A percentile compares a stretch with the other conserved stretches of the same genome.
Evolutionary conservation across 192 early-diverging fungal genomes (phyloP).

Genomic region (Linderina pennispora): DNA sequence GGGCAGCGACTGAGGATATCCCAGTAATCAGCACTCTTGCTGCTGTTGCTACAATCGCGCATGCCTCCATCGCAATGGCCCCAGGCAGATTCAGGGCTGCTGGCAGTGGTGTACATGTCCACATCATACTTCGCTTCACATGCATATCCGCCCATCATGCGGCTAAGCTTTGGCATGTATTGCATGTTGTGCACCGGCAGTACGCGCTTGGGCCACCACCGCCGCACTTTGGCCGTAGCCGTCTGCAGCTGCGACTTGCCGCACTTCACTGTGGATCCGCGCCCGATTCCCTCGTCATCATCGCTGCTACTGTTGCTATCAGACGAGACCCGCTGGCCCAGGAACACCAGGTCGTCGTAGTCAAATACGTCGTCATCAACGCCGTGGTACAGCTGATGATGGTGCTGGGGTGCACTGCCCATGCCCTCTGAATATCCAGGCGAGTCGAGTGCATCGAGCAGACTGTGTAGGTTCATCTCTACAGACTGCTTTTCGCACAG

Average conservation of each 20-base stretch:
- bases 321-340: conserved; percentile 2
- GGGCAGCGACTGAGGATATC: conserved; percentile 34
- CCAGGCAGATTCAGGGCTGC: no score
- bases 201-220: conserved; percentile 38
- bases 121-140: no score
- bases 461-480: no score
- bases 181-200: conserved; percentile 42
- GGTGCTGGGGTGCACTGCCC: neutral
- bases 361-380: conserved; percentile 6
- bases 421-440: neutral
- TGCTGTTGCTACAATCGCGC: conserved; percentile 1
- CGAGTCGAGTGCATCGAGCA: neutral
- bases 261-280: neutral
- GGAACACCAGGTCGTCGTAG: conserved; percentile 32
- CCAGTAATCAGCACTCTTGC: conserved; percentile 25
- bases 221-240: conserved; percentile 2
- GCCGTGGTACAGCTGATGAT: neutral
- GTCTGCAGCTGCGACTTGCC: neutral
- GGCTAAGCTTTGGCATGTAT: conserved; percentile 41
- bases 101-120: no score
- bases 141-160: no score
- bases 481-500: no score
- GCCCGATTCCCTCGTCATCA: conserved; percentile 1
- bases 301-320: neutral
- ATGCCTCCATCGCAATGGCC: no score